Evolutionary conservation across 1,284 basidiomycete genomes (phyloP), one percentile per base, ranked within the genome.

Genomic region (Leccinum pachyderme): DNA sequence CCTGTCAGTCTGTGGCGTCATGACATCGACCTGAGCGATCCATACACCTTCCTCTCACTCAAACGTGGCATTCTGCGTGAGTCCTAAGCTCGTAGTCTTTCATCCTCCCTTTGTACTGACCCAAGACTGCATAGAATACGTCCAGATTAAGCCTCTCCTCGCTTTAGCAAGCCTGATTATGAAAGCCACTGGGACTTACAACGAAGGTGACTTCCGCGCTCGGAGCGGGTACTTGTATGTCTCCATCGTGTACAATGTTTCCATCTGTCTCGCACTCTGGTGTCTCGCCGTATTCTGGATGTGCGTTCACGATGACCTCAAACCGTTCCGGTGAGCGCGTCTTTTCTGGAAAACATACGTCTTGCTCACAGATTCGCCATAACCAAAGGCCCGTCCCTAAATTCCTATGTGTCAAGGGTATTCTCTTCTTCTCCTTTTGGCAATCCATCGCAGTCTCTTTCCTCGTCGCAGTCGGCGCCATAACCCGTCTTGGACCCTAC

Each of bases 381-480:
- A 18, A 39, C 22, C 7, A 51, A 54, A 87, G 86, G 37, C 88
- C 89, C 0, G 81, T 91, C 71, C 93, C 94, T 7, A 97, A 98
- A 72, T 99, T 99, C 73, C 84, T 99, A 25, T 98, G 95, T 70
- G 93, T 99, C 65, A 98, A 99, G 71, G 95, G 94, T 48, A 95
- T 99, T 61, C 81, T 99, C 44, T 98, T 98, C 79, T 96, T 97
- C 74, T 95, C 91, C 0, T 99, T 99, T 77, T 99, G 96, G 96
- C 96, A 99, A 70, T 84, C 89, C 13, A 84, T 98, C 45, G 82
- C 72, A 45, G 86, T 99, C 52, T 95, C 94, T 28, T 83, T 94
- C 63, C 81, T 98, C 22, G 96, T 98, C 41, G 89, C 94, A 2
- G 78, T 89, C 0, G 83, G 88, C 2, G 77, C 80, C 45, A 91